A percentile compares a stretch with the other conserved stretches of the same genome.
Evolutionary conservation across 306 rosid genomes (phyloP).

Genomic region (Carpinus viminea): DNA sequence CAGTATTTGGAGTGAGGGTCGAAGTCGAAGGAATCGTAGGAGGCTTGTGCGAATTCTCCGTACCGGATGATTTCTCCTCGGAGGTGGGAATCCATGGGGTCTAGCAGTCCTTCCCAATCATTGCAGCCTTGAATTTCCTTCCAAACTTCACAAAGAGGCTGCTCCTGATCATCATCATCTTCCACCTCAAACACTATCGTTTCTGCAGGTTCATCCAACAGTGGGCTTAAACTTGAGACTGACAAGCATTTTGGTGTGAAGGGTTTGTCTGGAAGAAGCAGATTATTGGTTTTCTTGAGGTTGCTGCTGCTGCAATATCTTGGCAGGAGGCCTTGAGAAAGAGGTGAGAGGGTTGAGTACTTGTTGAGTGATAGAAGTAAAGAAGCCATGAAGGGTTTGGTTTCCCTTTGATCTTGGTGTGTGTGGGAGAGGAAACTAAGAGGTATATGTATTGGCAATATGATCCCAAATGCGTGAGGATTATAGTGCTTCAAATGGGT

Average conservation of each 20-base stretch:
- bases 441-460: neutral
- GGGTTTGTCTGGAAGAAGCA: neutral
- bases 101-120: slow-evolving; percentile 58
- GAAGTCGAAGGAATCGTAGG: slow-evolving; percentile 67
- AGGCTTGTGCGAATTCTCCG: slow-evolving; percentile 64
- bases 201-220: neutral
- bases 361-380: slow-evolving; percentile 1
- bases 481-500: neutral
- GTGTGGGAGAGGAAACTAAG: neutral
- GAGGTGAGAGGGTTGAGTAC: neutral
- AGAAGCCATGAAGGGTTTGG: slow-evolving; percentile 19
- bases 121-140: slow-evolving; percentile 55
- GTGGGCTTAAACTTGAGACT: slow-evolving; percentile 29
- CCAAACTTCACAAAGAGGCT: slow-evolving; percentile 42
- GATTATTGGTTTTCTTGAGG: slow-evolving; percentile 4
- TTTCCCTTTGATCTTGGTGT: neutral
- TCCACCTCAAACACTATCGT: neutral
- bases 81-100: slow-evolving; percentile 56
- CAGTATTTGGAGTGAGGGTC: slow-evolving; percentile 74
- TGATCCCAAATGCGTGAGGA: neutral
- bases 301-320: neutral
- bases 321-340: slow-evolving; percentile 4
- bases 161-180: neutral
- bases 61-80: slow-evolving; percentile 60
- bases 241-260: slow-evolving; percentile 24